Evolutionary conservation across 345 rosid species (phyloP), one percentile per base, ranked within the genome.

Genomic region (Dimocarpus longan): DNA sequence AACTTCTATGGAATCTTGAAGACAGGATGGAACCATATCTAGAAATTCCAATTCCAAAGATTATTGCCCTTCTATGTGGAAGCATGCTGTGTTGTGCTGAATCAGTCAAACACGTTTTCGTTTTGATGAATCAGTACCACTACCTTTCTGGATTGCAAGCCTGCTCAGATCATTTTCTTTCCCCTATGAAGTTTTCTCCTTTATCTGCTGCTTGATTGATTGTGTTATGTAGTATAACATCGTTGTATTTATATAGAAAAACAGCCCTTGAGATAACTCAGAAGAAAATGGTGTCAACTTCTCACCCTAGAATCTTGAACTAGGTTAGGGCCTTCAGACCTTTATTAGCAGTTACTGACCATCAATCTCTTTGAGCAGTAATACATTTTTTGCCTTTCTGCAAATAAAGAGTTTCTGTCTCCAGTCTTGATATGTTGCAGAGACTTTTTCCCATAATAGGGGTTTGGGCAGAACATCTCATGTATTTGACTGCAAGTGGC

Each of bases 141-240:
- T 13, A 62, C 24, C 68, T 6, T 15, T 60, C 13, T 40, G 37
- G 37, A 24, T 16, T 68, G 6, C 6, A 62, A 52, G 16, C 68
- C 77, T 43, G 68, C 19, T 44, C 42, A 56, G 69, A 62, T 63
- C 32, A 59, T 13, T 21, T 57, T 59, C 67, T 56, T 56, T 40
- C 16, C 44, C 75, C 75, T 56, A 32, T 39, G 66, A 57, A 72
- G 48, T 72, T 37, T 72, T 18, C 65, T 72, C 50, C 76, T 54
- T 56, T 8, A 21, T 42, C 19, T 60, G 67, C 32, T 73, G 54
- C 76, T 57, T 11, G 46, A 52, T 54, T 37, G 62, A 52, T 10
- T 56, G 76, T 48, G 0, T 8, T n/a, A 56, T 56, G 50, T 7
- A 52, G 48, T 56, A 15, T 28, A 32, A 52, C 43, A 52, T 28